Evolutionary conservation across 2,329 filamentous ascomycete genomes (phyloP), one percentile per base, ranked within the genome.

Genomic region (Pseudogymnoascus sp.): DNA sequence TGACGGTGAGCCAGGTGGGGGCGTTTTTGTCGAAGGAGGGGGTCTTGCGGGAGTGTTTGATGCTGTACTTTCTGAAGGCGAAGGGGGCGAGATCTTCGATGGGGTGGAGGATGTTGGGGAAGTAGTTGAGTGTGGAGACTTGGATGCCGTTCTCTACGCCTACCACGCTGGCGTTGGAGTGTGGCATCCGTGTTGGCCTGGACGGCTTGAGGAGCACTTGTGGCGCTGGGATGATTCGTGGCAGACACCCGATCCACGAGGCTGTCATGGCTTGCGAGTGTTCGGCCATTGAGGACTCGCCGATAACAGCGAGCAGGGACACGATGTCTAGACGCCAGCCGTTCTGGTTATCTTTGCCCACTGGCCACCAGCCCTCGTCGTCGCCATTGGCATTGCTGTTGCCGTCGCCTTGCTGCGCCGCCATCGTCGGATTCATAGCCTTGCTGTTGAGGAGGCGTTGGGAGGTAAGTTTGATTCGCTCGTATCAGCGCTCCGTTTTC

Each of bases 271-370:
- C 76, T 69, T 85, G 83, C 1, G 79, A 74, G 68, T 85, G 82
- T 63, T 81, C 79, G 44, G 79, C 76, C 64, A 86, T 83, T 15
- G 80, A 79, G 2, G 78, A 79, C 72, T 86, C 84, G 69, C 83
- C 83, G 62, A 86, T 82, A 67, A 86, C 81, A 63, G 84, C 84
- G 60, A 86, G 78, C 31, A 86, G 78, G 36, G 82, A 84, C 62
- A 86, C 82, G 50, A 85, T 82, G 67, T 86, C 84, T 50, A 86
- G 77, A 29, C 78, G 77, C 82, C 82, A 85, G 63, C 76, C 77
- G 40, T 65, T 60, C 4, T 72, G 71, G 21, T 69, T 62, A 50
- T 73, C 74, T 6, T 71, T 73, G 61, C 72, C 72, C 35, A 70
- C 70, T 6, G 81, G 77, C 63, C 79, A 79, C 77, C 78, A 79